These are phyloP conservation scores for Carallia brachiata DNA, from an alignment of 345 rosid genomes.

Conservation along the genomic window DNA sequence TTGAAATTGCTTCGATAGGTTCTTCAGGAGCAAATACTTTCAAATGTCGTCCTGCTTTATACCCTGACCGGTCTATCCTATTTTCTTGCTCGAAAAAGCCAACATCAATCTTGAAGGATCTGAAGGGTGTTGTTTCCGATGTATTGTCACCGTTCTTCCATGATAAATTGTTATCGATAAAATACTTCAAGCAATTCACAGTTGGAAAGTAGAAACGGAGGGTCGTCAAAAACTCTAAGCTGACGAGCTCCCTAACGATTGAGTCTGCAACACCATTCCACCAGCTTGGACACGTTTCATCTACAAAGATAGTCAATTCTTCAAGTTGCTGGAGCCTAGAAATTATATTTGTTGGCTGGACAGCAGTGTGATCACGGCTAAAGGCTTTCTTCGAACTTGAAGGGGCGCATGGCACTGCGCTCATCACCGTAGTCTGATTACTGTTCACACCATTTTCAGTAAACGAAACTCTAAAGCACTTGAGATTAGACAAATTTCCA, in stretches of 20 bases:
- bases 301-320: constrained; percentile 25
- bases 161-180: too few relatives aligned
- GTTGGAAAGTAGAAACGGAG: constrained; percentile 27
- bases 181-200: constrained; percentile 12
- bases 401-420: not conserved
- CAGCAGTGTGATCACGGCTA: too few relatives aligned
- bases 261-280: not conserved
- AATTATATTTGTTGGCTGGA: not conserved
- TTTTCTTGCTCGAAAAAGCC: constrained; percentile 1
- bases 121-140: constrained; percentile 12
- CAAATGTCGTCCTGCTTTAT: constrained; percentile 19
- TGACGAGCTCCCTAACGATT: constrained; percentile 2
- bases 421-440: not conserved
- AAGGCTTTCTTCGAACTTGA: too few relatives aligned
- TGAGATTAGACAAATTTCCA: constrained; percentile 17
- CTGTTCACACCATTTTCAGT: constrained; percentile 8
- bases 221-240: constrained; percentile 16
- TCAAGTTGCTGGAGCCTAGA: constrained; percentile 18
- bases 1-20: constrained; percentile 3
- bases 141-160: too few relatives aligned
- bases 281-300: not conserved
- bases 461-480: constrained; percentile 31
- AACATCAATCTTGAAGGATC: constrained; percentile 19
- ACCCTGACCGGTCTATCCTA: constrained; percentile 10
- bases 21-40: constrained; percentile 16